Evolutionary conservation across 2,329 filamentous ascomycete species (phyloP).

Genomic region (Tothia fuscella): DNA sequence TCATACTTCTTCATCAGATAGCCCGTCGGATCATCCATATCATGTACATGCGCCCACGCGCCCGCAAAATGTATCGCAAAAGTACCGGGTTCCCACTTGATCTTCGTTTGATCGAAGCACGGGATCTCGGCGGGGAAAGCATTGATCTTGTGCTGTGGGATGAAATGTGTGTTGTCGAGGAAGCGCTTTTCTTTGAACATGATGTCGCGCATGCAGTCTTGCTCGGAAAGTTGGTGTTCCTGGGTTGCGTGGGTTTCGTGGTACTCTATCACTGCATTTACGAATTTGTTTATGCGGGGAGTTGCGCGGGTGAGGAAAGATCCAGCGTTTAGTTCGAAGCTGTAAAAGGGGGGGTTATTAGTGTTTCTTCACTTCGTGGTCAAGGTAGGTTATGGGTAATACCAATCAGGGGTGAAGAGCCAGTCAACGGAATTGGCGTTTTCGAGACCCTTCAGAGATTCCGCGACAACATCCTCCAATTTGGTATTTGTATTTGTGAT

Average conservation of each 20-base stretch:
- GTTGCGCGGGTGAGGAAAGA: slow-evolving; percentile 22
- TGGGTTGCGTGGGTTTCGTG: slow-evolving; percentile 15
- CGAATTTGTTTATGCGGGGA: slow-evolving; percentile 24
- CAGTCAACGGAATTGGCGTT: slow-evolving; percentile 24
- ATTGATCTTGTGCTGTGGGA: slow-evolving; percentile 28
- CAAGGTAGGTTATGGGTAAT: neutral
- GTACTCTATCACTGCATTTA: slow-evolving; percentile 20
- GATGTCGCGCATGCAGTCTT: slow-evolving; percentile 26
- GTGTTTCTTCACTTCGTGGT: neutral
- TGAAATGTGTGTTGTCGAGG: slow-evolving; percentile 7
- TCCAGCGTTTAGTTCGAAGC: slow-evolving; percentile 24
- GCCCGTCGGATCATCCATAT: slow-evolving; percentile 14
- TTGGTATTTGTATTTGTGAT: slow-evolving; percentile 28
- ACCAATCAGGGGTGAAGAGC: slow-evolving; percentile 28
- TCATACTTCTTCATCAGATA: slow-evolving; percentile 9
- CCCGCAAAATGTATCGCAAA: slow-evolving; percentile 32
- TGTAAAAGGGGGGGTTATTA: slow-evolving; percentile 7
- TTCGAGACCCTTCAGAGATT: slow-evolving; percentile 20
- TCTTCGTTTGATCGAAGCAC: slow-evolving; percentile 22
- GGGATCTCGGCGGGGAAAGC: slow-evolving; percentile 28
- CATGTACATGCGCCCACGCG: slow-evolving; percentile 29
- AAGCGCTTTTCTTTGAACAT: slow-evolving; percentile 14
- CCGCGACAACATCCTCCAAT: slow-evolving; percentile 24
- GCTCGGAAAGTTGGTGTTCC: slow-evolving; percentile 22
- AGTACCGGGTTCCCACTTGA: slow-evolving; percentile 22